Evolutionary conservation across 2,329 filamentous ascomycete genomes (phyloP), one percentile per base, ranked within the genome.

Genomic region (Aspergillus sp.): DNA sequence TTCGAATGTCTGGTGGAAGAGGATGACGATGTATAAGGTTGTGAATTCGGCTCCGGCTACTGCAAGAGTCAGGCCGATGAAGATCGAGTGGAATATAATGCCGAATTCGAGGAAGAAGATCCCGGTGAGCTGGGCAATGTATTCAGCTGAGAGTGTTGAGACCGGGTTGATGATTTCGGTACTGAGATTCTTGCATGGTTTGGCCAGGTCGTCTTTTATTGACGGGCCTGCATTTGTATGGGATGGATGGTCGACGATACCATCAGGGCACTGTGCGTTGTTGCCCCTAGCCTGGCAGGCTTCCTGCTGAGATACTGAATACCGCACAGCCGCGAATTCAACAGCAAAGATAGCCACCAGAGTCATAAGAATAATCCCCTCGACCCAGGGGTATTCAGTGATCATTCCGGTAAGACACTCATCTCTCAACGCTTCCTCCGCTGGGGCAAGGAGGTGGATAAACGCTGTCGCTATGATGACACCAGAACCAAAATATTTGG

Each of bases 101-200:
- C 93, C 93, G 66, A 96, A 97, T 69, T 98, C 93, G 63, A 98
- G 89, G 70, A 97, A 95, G 77, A 96, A 92, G 67, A 97, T 85
- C 45, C 87, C 88, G 1, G 91, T 92, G 70, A 96, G 84, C 73
- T 96, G 92, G 1, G 89, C 87, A 13, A 86, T 82, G 66, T 95
- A 90, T 49, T 81, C 75, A 3, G 0, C 27, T 9, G 27, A 11
- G 27, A 9, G 8, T 2, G 27, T 30, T 4, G 27, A 9, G 2
- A 4, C 7, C 8, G 27, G 27, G 8, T 70, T 79, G 77, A 71
- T 96, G 91, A 20, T 27, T 8, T 30, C 27, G 1, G 27, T 1
- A 4, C 27, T 30, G 27, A 4, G 3, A 11, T 30, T 30, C 27
- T 30, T 30, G 27, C 1, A 4, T 1, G 27, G 27, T 3, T 30